A percentile compares a stretch with the other conserved stretches of the same genome.
These are phyloP conservation scores for Fusarium pilosicola DNA, from an alignment of 2,329 filamentous ascomycete genomes.

Conservation along the genomic window DNA sequence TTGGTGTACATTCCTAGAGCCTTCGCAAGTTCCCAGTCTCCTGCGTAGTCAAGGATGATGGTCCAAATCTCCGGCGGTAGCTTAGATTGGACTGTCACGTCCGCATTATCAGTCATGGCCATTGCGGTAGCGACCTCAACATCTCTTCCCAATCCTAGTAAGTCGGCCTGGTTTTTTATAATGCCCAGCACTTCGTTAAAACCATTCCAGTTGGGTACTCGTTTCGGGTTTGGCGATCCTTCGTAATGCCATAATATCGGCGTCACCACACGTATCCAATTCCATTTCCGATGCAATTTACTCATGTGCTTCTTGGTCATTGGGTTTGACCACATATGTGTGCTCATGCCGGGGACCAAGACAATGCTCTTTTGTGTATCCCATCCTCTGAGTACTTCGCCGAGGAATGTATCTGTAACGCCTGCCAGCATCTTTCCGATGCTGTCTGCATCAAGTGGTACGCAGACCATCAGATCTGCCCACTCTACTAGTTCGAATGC, in stretches of 20 bases:
- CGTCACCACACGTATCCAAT: conserved; percentile 83
- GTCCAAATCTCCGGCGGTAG: conserved; percentile 91
- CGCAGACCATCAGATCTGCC: conserved; percentile 87
- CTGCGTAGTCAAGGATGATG: conserved; percentile 83
- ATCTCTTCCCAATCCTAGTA: conserved; percentile 78
- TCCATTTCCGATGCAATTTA: conserved; percentile 85
- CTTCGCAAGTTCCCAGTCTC: conserved; percentile 91
- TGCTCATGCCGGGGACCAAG: conserved; percentile 88
- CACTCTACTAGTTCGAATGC: conserved; percentile 80
- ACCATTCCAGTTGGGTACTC: conserved; percentile 68
- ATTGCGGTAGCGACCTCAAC: conserved; percentile 65
- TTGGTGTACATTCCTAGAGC: conserved; percentile 84
- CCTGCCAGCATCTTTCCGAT: conserved; percentile 90
- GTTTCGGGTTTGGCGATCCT: conserved; percentile 58
- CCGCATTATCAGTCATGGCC: conserved; percentile 48
- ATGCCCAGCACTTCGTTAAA: conserved; percentile 78
- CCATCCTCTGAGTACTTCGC: conserved; percentile 87
- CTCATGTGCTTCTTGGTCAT: conserved; percentile 87
- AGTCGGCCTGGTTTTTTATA: conserved; percentile 80
- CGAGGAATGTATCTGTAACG: conserved; percentile 80
- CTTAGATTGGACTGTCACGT: conserved; percentile 52
- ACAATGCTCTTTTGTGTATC: conserved; percentile 86
- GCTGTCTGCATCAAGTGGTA: conserved; percentile 85
- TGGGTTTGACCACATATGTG: conserved; percentile 89
- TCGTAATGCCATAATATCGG: conserved; percentile 87